A percentile compares a stretch with the other conserved stretches of the same genome.
Evolutionary conservation across 768 basidiomycete species (phyloP).

Genomic region (Mrakia blollopis): DNA sequence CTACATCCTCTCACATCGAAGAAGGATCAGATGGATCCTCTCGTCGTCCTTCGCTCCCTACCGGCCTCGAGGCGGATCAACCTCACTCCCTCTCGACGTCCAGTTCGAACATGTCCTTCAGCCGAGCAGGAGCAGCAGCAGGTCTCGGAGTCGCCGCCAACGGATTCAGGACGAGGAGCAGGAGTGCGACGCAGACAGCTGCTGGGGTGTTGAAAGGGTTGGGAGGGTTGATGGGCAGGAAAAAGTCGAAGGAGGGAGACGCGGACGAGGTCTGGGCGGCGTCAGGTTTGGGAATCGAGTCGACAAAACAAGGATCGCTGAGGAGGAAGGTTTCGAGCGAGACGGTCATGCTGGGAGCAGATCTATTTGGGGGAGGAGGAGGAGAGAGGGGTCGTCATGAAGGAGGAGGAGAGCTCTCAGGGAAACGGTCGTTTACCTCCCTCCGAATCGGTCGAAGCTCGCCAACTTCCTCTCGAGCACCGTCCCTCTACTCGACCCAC

Average conservation of each 20-base stretch:
- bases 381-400: neutral
- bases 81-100: neutral
- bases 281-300: neutral
- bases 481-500: neutral
- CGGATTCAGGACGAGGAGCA: neutral
- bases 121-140: neutral
- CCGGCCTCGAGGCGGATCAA: neutral
- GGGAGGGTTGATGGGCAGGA: neutral
- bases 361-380: neutral
- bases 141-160: neutral
- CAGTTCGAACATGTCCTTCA: neutral
- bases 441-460: neutral
- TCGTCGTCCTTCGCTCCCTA: neutral
- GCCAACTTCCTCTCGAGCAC: neutral
- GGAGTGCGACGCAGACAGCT: neutral
- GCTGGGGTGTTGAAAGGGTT: neutral
- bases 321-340: slow-evolving; percentile 1
- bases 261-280: neutral
- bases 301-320: neutral
- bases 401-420: neutral
- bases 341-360: neutral
- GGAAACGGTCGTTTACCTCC: neutral
- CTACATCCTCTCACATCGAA: neutral
- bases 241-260: neutral
- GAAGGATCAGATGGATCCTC: neutral